Conservation (phyloP, 1,284 basidiomycete species). For the Naganishia sp. region DNA sequence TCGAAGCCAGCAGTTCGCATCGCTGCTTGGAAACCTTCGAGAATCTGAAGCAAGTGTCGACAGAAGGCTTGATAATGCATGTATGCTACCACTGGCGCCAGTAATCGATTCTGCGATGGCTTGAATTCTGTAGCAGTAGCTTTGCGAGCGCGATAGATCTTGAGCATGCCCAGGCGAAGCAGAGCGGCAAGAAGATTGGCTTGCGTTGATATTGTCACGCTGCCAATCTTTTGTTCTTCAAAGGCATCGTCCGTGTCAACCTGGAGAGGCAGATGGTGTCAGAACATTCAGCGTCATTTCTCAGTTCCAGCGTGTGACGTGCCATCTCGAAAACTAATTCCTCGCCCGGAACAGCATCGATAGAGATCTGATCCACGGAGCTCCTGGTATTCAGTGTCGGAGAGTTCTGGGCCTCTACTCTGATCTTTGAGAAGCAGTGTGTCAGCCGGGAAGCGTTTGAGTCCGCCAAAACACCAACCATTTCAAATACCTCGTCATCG, state of each 20-base stretch:
- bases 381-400: conserved; percentile 29
- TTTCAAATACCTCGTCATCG: conserved; percentile 51
- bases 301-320: not conserved
- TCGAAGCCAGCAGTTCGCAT: conserved; percentile 17
- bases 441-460: not conserved
- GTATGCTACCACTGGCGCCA: conserved; percentile 31
- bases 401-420: conserved; percentile 25
- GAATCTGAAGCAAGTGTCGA: conserved; percentile 12
- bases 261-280: not conserved
- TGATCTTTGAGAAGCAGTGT: conserved; percentile 3
- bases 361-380: conserved; percentile 26
- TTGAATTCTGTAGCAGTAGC: not conserved
- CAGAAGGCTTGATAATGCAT: conserved; percentile 33
- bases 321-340: conserved; percentile 32
- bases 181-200: conserved; percentile 28
- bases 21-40: conserved; percentile 8
- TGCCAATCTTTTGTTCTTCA: conserved; percentile 12
- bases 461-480: conserved; percentile 37
- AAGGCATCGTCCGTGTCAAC: conserved; percentile 25
- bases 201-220: not conserved
- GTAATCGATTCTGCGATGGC: not conserved
- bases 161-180: conserved; percentile 29
- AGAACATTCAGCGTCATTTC: not conserved
- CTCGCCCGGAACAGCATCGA: conserved; percentile 29
- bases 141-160: conserved; percentile 24